Evolutionary conservation across 2,329 filamentous ascomycete species (phyloP).

Genomic region (Penicillium sp.): DNA sequence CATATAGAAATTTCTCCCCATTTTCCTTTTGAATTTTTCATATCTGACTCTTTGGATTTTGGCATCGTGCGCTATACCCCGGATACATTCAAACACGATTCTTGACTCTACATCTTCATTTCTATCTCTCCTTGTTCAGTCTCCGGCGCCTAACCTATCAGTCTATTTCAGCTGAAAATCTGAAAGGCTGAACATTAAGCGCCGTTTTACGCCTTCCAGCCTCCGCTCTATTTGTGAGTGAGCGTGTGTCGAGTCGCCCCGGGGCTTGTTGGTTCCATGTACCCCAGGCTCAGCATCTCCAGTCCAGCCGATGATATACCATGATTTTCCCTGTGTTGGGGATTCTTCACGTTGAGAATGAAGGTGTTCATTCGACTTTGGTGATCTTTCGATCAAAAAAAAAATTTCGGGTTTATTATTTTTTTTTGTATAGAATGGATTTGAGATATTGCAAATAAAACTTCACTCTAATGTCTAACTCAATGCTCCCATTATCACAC

Average conservation of each 20-base stretch:
- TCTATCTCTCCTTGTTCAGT: not conserved
- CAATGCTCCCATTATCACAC: not conserved
- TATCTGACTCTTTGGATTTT: constrained; percentile 1
- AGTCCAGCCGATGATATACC: not conserved
- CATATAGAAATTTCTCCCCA: constrained; percentile 11
- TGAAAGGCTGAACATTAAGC: no score
- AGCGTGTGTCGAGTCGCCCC: no score
- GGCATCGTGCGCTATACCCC: constrained; percentile 10
- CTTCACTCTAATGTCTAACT: not conserved
- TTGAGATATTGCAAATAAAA: not conserved
- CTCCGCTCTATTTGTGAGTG: not conserved
- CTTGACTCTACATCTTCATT: not conserved
- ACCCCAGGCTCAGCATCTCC: not conserved
- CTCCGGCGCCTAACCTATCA: not conserved
- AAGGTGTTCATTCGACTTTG: not conserved
- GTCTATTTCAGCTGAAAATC: not conserved
- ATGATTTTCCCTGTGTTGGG: no score
- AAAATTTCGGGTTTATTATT: no score
- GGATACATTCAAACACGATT: constrained; percentile 1
- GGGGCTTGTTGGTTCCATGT: not conserved
- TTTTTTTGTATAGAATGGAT: not conserved
- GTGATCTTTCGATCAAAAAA: not conserved
- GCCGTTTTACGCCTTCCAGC: not conserved
- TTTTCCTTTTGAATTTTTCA: not conserved
- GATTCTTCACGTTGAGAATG: not conserved